A percentile compares a stretch with the other conserved stretches of the same genome.
Evolutionary conservation across 1,284 basidiomycete genomes (phyloP).

Genomic region (Termitomyces sp.): DNA sequence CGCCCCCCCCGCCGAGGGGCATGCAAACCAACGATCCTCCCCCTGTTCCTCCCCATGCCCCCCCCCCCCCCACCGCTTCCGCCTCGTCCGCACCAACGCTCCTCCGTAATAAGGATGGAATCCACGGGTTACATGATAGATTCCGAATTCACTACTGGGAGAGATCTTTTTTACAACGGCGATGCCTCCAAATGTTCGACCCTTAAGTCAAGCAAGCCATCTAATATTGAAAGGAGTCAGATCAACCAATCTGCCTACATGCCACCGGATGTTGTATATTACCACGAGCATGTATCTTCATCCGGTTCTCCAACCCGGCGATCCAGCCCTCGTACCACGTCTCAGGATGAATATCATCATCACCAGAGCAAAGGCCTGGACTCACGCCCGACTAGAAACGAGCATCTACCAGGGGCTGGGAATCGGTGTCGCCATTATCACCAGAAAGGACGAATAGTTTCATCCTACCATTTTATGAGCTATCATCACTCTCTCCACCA

Average conservation of each 20-base stretch:
- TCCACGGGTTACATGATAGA: not conserved
- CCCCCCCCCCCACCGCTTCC: too few species aligned
- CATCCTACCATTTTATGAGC: too few species aligned
- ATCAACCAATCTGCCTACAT: not conserved
- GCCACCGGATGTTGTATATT: not conserved
- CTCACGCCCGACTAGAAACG: not conserved
- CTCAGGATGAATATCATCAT: too few species aligned
- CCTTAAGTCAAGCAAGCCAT: not conserved
- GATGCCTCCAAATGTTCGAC: not conserved
- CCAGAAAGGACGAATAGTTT: too few species aligned
- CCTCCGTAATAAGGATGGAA: not conserved
- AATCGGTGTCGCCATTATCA: too few species aligned
- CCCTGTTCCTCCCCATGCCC: too few species aligned
- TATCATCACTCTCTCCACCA: too few species aligned
- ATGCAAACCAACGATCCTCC: too few species aligned
- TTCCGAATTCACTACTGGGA: too few species aligned
- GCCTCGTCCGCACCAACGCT: not conserved
- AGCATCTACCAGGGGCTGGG: too few species aligned
- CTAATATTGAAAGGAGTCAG: not conserved
- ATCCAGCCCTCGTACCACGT: not conserved
- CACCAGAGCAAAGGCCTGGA: not conserved
- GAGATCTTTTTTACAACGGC: not conserved
- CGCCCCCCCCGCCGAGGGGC: too few species aligned
- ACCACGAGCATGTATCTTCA: not conserved
- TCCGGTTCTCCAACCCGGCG: not conserved